Evolutionary conservation across 2,329 filamentous ascomycete species (phyloP), one percentile per base, ranked within the genome.

Genomic region (Fusarium ambrosium): DNA sequence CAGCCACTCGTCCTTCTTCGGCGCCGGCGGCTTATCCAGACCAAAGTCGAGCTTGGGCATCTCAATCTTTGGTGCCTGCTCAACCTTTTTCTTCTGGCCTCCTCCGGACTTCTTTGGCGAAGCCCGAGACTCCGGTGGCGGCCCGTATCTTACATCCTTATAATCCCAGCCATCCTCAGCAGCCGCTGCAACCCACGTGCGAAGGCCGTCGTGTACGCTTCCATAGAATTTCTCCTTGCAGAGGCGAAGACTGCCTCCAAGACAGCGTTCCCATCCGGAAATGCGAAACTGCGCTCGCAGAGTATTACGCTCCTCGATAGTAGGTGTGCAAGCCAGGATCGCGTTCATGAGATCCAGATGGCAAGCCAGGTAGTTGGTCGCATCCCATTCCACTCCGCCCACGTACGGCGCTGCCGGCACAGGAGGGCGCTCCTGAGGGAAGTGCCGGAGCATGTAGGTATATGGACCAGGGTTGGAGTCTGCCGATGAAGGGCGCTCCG

Each of bases 211-310:
- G 81, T 99, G 97, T 5, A 99, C 94, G 59, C 93, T 92, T 3
- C 94, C 93, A 81, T 99, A 98, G 82, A 98, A 98, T 82, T 98
- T 98, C 83, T 98, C 95, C 82, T 98, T 99, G 87, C 96, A 98
- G 18, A 96, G 92, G 6, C 97, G 91, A 72, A 98, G 86, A 68
- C 92, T 96, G 24, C 90, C 90, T 18, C 95, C 95, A 88, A 98
- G 94, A 76, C 93, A 92, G 77, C 95, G 95, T 83, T 99, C 97
- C 87, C 95, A 97, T 9, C 97, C 96, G 0, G 94, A 97, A 70
- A 95, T 91, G 63, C 91, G 90, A 62, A 98, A 87, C 68, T 96
- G 91, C 20, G 88, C 87, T n/a, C 97, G 93, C 13, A 98, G 88
- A 1, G 85, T 81, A 82, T 98, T 98, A 69, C 97, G 93, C 68